These are phyloP conservation scores for Ceratocystis eucalypticola DNA, from an alignment of 2,329 filamentous ascomycete genomes.

Conservation along the genomic window DNA sequence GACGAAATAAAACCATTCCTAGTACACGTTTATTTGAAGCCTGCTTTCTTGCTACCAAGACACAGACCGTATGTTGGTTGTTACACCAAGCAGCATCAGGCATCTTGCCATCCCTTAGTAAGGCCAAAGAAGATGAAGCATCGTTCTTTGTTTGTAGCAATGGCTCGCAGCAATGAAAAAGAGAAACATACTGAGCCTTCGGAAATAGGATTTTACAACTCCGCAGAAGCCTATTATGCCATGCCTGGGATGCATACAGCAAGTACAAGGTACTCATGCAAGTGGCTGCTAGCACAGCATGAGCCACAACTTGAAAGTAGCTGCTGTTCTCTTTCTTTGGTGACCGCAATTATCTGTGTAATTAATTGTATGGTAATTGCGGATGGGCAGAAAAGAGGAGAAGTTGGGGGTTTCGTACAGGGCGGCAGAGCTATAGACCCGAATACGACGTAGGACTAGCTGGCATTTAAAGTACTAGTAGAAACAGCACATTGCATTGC, in stretches of 20 bases:
- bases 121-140: too few species aligned
- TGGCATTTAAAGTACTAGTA: background rate
- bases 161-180: background rate
- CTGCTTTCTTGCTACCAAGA: too few species aligned
- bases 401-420: background rate
- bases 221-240: background rate
- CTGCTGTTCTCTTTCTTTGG: background rate
- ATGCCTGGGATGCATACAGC: background rate
- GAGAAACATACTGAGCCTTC: background rate
- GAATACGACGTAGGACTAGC: background rate
- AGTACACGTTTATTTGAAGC: too few species aligned
- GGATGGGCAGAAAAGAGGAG: background rate
- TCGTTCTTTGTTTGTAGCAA: background rate
- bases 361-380: background rate
- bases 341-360: background rate
- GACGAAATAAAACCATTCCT: too few species aligned
- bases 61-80: too few species aligned
- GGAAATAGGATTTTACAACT: background rate
- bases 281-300: background rate
- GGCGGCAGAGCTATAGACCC: background rate
- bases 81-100: too few species aligned
- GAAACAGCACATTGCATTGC: background rate
- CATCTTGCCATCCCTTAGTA: too few species aligned
- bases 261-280: background rate
- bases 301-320: background rate